Percentiles rank a stretch among this genome's conserved stretches.
These are phyloP conservation scores for Claviceps capensis DNA, from an alignment of 2,329 filamentous ascomycete genomes.

Conservation along the genomic window DNA sequence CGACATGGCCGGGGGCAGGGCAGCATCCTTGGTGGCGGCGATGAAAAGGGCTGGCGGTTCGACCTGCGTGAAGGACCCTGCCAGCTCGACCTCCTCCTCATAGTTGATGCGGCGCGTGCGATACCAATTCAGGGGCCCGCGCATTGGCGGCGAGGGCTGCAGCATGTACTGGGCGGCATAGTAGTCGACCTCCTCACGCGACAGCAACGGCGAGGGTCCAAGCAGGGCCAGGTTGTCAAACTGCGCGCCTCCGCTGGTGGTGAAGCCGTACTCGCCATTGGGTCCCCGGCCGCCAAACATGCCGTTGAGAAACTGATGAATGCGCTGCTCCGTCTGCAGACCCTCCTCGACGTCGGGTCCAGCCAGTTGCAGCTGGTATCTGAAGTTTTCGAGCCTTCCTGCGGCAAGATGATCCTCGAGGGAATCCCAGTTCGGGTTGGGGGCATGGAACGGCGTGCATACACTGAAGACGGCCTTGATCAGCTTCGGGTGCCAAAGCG, in stretches of 20 bases:
- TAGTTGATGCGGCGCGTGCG: constrained; percentile 58
- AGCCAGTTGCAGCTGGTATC: constrained; percentile 72
- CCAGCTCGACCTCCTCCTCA: constrained; percentile 55
- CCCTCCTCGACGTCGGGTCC: constrained; percentile 50
- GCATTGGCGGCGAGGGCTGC: constrained; percentile 44
- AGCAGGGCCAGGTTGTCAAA: constrained; percentile 49
- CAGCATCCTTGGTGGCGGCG: constrained; percentile 53
- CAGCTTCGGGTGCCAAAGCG: constrained; percentile 59
- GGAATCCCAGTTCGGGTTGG: constrained; percentile 36
- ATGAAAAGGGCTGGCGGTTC: constrained; percentile 61
- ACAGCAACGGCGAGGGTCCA: constrained; percentile 43
- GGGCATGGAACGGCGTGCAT: constrained; percentile 60
- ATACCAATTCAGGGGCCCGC: constrained; percentile 84
- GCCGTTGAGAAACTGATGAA: constrained; percentile 56
- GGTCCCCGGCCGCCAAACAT: constrained; percentile 54
- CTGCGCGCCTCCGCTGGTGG: constrained; percentile 45
- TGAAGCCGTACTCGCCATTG: constrained; percentile 43
- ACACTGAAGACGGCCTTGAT: constrained; percentile 64
- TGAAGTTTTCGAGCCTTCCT: constrained; percentile 50
- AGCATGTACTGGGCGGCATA: constrained; percentile 61
- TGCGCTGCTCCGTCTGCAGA: constrained; percentile 43
- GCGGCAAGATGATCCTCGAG: constrained; percentile 45
- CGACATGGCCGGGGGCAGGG: constrained; percentile 60
- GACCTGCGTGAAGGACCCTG: constrained; percentile 41
- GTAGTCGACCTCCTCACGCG: constrained; percentile 57